Base-by-base conservation (phyloP, 768 basidiomycete genomes). In the Punctularia strigosozonata region DNA sequence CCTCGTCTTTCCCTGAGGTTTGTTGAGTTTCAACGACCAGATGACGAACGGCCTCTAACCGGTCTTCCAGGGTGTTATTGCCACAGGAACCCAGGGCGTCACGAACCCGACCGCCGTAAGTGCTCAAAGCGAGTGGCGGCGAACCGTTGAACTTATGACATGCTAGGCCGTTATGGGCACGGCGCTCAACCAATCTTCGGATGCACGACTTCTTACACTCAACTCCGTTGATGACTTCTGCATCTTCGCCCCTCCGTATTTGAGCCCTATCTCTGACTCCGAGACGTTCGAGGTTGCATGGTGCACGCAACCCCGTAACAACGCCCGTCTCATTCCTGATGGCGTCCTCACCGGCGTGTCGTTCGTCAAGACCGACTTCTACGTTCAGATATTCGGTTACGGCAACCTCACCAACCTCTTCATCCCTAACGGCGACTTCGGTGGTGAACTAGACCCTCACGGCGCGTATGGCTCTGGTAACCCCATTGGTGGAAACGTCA, bases 281-380 rank as follows among this genome's bases (percentile, higher is more conserved):
- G 76, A 66, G 64, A 65, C 61, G 28, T 58, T 67, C 36, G 64
- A 64, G 43, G 74, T 76, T 37, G 55, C 76, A 24, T 80, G 67
- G 65, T 79, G 77, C 47, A 51, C 51, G 28, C 58, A 74, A 54
- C 64, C 54, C 39, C 19, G 25, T 31, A 19, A 25, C 35, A 81
- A 80, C 22, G 69, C 73, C 12, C 75, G 75, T 36, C 52, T 80
- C 47, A 82, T 88, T 45, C 85, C 82, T 8, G 71, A 75, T 38
- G 85, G 80, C 22, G 59, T 77, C n/a, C 73, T 85, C 48, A 64
- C 60, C 1, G 76, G 76, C 37, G 79, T 72, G 14, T 80, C 79
- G 51, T 73, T 83, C 52, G 66, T 84, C 4, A 64, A 73, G 45
- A 83, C 84, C 0, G 76, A 80, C n/a, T 77, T 79, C 53, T 86